phyloP scores from a whole-genome alignment of 2,329 filamentous ascomycete species.

The Botrytis fabae region DNA sequence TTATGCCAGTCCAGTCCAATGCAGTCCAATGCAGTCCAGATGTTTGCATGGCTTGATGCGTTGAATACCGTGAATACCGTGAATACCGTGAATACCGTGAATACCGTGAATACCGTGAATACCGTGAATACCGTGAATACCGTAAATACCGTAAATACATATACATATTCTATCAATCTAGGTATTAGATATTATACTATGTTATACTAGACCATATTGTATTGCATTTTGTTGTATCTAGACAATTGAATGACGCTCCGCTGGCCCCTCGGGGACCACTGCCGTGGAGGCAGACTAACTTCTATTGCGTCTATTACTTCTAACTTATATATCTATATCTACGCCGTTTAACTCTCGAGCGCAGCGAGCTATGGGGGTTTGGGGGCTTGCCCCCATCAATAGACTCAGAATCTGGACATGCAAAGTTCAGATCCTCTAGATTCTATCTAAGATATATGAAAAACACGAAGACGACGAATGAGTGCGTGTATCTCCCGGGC shows the following conservation, averaged over 20 bases:
- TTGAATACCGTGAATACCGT: no score
- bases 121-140: no score
- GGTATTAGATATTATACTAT: not conserved
- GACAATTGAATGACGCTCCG: constrained; percentile 3
- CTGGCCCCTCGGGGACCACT: constrained; percentile 4
- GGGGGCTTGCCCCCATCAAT: constrained; percentile 12
- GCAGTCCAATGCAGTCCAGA: not conserved
- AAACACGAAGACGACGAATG: not conserved
- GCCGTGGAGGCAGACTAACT: constrained; percentile 4
- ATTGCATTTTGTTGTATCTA: not conserved
- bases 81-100: no score
- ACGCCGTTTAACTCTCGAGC: not conserved
- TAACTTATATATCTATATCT: not conserved
- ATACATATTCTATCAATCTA: not conserved
- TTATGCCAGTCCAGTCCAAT: no score
- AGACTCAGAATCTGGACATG: not conserved
- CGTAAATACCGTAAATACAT: no score
- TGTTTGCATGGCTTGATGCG: not conserved
- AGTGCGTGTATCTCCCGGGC: not conserved
- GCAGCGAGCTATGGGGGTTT: constrained; percentile 15
- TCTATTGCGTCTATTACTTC: no score
- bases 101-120: no score
- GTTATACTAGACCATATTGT: no score
- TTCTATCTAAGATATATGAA: not conserved
- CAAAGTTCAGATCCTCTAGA: not conserved